Evolutionary conservation across 805 yeast genomes (phyloP).

Genomic region (Candida germanica): DNA sequence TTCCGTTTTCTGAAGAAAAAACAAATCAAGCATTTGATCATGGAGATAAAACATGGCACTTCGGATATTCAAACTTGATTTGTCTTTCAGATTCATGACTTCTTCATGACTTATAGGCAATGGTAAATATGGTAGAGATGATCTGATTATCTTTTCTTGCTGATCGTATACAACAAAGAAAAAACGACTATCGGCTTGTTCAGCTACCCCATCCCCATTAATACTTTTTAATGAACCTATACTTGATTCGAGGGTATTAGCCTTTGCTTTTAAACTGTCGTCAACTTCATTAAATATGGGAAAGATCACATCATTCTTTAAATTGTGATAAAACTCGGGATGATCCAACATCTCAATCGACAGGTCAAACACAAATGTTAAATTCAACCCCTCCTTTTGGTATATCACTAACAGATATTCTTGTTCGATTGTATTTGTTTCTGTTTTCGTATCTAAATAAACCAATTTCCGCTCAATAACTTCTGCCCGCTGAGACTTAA

Average conservation of each 20-base stretch:
- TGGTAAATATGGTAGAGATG: constrained; percentile 38
- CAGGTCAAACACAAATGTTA: constrained; percentile 31
- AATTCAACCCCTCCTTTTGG: constrained; percentile 18
- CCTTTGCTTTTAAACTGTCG: constrained; percentile 13
- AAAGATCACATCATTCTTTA: constrained; percentile 15
- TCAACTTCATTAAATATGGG: constrained; percentile 24
- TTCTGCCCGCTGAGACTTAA: constrained; percentile 2
- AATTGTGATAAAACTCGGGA: constrained; percentile 20
- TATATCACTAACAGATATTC: constrained; percentile 30
- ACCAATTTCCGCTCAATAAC: constrained; percentile 24
- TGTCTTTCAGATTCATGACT: constrained; percentile 5
- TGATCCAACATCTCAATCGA: constrained; percentile 20
- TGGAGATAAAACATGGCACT: constrained; percentile 37
- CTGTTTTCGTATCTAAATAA: constrained; percentile 18
- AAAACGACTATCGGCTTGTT: constrained; percentile 31
- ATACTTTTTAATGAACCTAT: constrained; percentile 27
- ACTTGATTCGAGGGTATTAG: constrained; percentile 24
- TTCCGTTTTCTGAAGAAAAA: constrained; percentile 22
- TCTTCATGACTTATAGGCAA: constrained; percentile 12
- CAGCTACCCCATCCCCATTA: constrained; percentile 7
- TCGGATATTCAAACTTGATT: constrained; percentile 15
- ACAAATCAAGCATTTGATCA: constrained; percentile 34
- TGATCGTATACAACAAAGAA: constrained; percentile 35
- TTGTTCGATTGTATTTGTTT: constrained; percentile 2
- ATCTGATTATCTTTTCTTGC: constrained; percentile 21